Base-by-base conservation (phyloP, 2,329 filamentous ascomycete genomes). In the Monilinia vaccinii-corymbosi region DNA sequence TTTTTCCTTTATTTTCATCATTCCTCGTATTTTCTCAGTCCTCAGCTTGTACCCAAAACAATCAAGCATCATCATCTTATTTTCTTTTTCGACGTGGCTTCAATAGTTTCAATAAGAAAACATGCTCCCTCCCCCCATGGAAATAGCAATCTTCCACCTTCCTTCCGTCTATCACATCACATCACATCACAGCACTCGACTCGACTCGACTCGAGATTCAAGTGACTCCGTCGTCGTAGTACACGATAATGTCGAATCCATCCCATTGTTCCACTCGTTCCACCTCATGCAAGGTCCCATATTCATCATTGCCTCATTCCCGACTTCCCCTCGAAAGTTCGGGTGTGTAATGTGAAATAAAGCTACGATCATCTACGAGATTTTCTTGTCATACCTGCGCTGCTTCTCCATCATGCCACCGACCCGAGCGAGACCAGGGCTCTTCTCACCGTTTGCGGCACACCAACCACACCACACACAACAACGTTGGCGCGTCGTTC, bases 311-410 rank as follows among this genome's bases (percentile, higher is more conserved):
- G 40, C 23, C 49, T 52, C 49, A 52, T 52, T 53, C 42, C 51
- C 51, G 51, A 53, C 38, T 44, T 32, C 25, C 25, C 38, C n/a
- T 53, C 51, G 51, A 44, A 53, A 53, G 51, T 53, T 44, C 51
- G 51, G 38, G 51, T 53, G 51, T 53, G 51, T n/a, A n/a, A 53
- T 53, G 51, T 53, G 38, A 44, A 53, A 53, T 53, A 44, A 23
- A 53, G 51, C 44, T 53, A 53, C 51, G 38, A 53, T 53, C 51
- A 53, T 53, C 51, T 44, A 44, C 38, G 23, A 32, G n/a, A 13
- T 44, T 42, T 44, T 16, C 47, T 44, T 44, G 51, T 53, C 7
- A 40, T 44, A 32, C 51, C 38, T 53, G 25, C 25, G 51, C 50
- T 31, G 42, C 38, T 44, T 44, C 44, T 32, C 51, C 16, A 11